Base-by-base conservation (phyloP, 345 rosid genomes). In the Hibiscus trionum region DNA sequence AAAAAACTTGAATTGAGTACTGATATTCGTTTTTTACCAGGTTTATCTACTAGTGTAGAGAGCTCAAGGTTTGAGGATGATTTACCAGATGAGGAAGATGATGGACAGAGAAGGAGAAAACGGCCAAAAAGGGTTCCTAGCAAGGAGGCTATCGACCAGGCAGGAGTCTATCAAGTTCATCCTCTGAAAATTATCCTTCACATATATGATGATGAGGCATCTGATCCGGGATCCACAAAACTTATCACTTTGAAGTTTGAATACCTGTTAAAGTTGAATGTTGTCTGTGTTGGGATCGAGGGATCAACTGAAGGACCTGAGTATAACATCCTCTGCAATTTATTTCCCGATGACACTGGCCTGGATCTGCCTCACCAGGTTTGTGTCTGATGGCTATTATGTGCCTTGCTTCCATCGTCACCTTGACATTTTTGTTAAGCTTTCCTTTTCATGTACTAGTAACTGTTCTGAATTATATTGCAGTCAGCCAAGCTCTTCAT, bases 341-440 rank as follows among this genome's bases (percentile, higher is more conserved):
- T 95, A 65, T 95, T 90, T 83, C 87, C 94, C 53, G 87, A 87
- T 76, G 98, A 92, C 75, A 72, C 84, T 11, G 98, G 99, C 27
- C 77, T 82, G 31, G 99, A 95, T 80, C 94, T 89, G 81, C 99
- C 98, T 78, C 97, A 79, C 78, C 94, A 88, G 92, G 97, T 91
- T 81, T 76, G 68, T 29, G 37, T 67, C 44, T 55, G 66, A 66
- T 64, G 6, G 66, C 26, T 16, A 16, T 27, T 27, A 15, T 5
- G 21, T 31, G 63, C 29, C 39, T 73, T n/a, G n/a, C 15, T 60
- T 61, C 11, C 42, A 29, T 21, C 6, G 11, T 47, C 8, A 4
- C 7, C 59, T 55, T 10, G 31, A 49, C 16, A 7, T 67, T 17
- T 15, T 47, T 65, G 33, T 21, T 49, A 33, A 15, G 24, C 7